phyloP scores from a whole-genome alignment of 1,139 yeast species.

The Dujonia santamariae region DNA sequence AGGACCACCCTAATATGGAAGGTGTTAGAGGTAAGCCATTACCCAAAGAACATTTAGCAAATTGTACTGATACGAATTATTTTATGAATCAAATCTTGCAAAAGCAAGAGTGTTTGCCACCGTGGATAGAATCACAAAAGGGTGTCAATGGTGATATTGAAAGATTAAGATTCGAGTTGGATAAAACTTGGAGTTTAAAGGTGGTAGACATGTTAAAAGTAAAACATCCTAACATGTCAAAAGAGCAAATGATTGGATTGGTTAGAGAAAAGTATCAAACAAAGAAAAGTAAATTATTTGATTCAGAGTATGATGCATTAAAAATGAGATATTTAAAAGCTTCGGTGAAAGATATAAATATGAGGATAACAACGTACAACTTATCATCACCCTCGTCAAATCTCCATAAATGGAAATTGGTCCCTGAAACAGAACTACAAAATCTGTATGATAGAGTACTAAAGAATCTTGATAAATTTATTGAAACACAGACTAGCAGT shows the following conservation, averaged over 20 bases:
- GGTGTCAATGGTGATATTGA: constrained; percentile 47
- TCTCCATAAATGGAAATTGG: constrained; percentile 67
- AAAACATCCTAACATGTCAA: constrained; percentile 11
- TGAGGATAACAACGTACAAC: constrained; percentile 66
- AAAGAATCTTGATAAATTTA: constrained; percentile 11
- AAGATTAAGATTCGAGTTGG: constrained; percentile 44
- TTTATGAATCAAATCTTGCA: constrained; percentile 56
- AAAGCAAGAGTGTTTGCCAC: constrained; percentile 77
- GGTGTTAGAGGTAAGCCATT: constrained; percentile 62
- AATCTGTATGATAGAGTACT: constrained; percentile 14
- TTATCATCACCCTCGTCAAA: constrained; percentile 70
- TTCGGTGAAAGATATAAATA: constrained; percentile 51
- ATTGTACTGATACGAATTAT: constrained; percentile 42
- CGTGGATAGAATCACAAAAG: constrained; percentile 84
- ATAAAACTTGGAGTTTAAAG: constrained; percentile 36
- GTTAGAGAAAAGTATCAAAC: constrained; percentile 12
- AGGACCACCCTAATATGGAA: constrained; percentile 40
- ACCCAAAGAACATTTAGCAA: constrained; percentile 56
- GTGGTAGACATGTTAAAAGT: constrained; percentile 12
- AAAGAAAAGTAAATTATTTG: constrained; percentile 32
- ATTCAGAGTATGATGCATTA: constrained; percentile 15
- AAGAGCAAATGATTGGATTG: constrained; percentile 7
- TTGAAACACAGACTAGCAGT: constrained; percentile 9
- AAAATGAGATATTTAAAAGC: constrained; percentile 38
- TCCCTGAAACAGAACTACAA: constrained; percentile 49